Conservation (phyloP, 2,329 filamentous ascomycete species). For the Penicillium sp. region DNA sequence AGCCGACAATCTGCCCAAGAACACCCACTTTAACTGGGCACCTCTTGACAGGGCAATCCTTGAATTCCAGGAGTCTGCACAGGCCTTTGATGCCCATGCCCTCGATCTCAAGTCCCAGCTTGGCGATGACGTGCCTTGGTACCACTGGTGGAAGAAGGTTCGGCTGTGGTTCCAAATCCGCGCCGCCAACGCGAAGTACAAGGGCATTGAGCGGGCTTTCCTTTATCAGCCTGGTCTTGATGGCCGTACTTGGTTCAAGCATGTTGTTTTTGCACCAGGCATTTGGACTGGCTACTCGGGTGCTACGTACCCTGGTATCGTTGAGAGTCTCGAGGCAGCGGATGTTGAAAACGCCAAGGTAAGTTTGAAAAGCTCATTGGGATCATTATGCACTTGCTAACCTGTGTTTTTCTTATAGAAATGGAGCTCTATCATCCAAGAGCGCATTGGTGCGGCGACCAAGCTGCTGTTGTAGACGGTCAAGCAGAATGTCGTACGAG, state of each 20-base stretch:
- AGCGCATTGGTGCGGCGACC: constrained; percentile 36
- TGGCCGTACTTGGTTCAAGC: constrained; percentile 85
- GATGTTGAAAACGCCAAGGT: constrained; percentile 55
- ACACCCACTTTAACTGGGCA: constrained; percentile 42
- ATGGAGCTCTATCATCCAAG: constrained; percentile 44
- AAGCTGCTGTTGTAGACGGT: constrained; percentile 28
- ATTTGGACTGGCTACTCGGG: constrained; percentile 90
- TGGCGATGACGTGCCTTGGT: constrained; percentile 69
- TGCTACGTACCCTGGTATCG: constrained; percentile 65
- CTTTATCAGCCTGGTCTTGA: constrained; percentile 76
- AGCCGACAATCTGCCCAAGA: constrained; percentile 27
- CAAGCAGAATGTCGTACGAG: background rate
- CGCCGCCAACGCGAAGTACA: constrained; percentile 76
- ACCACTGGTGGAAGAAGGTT: constrained; percentile 70
- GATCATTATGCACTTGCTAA: constrained; percentile 8
- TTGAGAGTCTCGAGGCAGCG: constrained; percentile 60
- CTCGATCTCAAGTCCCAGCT: constrained; percentile 52
- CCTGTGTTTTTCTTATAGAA: constrained; percentile 29
- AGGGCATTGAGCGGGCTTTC: constrained; percentile 79
- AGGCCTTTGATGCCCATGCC: constrained; percentile 55
- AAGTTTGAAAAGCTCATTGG: constrained; percentile 29
- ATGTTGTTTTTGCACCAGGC: constrained; percentile 89
- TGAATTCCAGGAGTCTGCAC: constrained; percentile 51
- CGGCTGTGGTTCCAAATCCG: constrained; percentile 65
- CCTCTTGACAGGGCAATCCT: constrained; percentile 53